These are phyloP conservation scores for Diospyros kaki DNA, from an alignment of 148 eudicot species.

Conservation along the genomic window DNA sequence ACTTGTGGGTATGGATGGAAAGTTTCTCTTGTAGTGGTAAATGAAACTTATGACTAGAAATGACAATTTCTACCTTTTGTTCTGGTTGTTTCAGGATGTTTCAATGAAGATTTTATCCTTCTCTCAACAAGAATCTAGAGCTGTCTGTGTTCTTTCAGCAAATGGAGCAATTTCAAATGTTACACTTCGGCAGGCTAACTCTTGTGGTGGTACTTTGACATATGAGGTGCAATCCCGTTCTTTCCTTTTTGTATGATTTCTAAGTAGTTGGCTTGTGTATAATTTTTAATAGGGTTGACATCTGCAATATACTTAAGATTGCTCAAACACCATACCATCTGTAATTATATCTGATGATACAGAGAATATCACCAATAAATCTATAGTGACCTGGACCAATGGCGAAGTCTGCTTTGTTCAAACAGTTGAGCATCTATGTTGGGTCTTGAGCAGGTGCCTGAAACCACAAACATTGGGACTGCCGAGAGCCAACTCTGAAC, in stretches of 20 bases:
- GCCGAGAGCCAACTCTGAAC: too few species aligned
- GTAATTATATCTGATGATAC: too few species aligned
- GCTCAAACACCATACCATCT: too few species aligned
- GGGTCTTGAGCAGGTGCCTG: too few species aligned
- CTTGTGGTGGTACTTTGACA: slow-evolving; percentile 89
- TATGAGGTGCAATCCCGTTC: slow-evolving; percentile 59
- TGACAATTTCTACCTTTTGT: neutral
- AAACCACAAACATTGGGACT: too few species aligned
- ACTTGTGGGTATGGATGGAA: neutral
- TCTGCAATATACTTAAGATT: neutral
- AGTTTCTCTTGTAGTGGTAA: neutral
- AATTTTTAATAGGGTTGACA: neutral
- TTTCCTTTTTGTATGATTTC: neutral
- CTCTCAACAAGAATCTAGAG: slow-evolving; percentile 87
- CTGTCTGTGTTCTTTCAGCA: slow-evolving; percentile 77
- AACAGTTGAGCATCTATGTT: too few species aligned
- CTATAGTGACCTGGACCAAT: too few species aligned
- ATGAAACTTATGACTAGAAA: neutral
- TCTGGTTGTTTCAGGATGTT: slow-evolving; percentile 55
- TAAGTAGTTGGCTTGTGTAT: neutral
- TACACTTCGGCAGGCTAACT: slow-evolving; percentile 79
- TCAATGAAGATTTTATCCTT: slow-evolving; percentile 79
- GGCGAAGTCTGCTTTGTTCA: too few species aligned
- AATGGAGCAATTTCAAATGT: slow-evolving; percentile 89
- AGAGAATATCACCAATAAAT: too few species aligned